A percentile compares a stretch with the other conserved stretches of the same genome.
Evolutionary conservation across 176 grass and related monocot genomes (phyloP).

Genomic region (Ampelocalamus luodianensis): DNA sequence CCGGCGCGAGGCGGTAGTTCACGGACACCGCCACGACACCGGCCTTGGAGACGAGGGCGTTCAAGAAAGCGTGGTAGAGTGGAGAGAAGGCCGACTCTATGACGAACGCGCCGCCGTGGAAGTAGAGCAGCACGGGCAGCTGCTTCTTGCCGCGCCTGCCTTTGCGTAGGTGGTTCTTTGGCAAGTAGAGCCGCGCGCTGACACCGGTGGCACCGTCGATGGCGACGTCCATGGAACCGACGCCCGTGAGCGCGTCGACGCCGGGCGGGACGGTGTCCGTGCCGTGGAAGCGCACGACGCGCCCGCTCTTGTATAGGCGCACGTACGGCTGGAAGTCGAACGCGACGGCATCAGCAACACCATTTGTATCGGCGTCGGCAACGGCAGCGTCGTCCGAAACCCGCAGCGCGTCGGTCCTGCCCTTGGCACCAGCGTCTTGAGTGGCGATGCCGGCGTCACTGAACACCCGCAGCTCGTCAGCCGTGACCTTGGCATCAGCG

Average conservation of each 20-base stretch:
- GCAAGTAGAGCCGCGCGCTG: neutral
- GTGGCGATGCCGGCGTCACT: neutral
- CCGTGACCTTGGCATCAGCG: neutral
- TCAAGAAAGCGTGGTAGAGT: neutral
- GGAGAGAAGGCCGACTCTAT: slow-evolving; percentile 50
- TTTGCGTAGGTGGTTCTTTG: neutral
- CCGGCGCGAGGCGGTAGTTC: slow-evolving; percentile 76
- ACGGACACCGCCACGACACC: no score
- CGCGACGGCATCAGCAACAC: neutral
- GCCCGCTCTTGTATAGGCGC: neutral
- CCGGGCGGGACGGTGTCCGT: neutral
- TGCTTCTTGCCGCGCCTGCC: neutral
- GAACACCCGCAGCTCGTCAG: neutral
- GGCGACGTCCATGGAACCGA: neutral
- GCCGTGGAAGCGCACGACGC: no score
- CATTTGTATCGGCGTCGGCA: neutral
- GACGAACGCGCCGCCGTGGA: slow-evolving; percentile 77
- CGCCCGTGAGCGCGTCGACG: neutral
- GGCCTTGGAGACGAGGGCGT: neutral
- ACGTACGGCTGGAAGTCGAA: neutral
- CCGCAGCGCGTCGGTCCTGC: neutral
- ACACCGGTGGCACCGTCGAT: neutral
- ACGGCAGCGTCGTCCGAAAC: neutral
- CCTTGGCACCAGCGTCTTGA: neutral
- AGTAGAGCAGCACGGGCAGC: slow-evolving; percentile 63